phyloP scores from a whole-genome alignment of 192 early-diverging fungal genomes.

The Haplosporangium gracile region DNA sequence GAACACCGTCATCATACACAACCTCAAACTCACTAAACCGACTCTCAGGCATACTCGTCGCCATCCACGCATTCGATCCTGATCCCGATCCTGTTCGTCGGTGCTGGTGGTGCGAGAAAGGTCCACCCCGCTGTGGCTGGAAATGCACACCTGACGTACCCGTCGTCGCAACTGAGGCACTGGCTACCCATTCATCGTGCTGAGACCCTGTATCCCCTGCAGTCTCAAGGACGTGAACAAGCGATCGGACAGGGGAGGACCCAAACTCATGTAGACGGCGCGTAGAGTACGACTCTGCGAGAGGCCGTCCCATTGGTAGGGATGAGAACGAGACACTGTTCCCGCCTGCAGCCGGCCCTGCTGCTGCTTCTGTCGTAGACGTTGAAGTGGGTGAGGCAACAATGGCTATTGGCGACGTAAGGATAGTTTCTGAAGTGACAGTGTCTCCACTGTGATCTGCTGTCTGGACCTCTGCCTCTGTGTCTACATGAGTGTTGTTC shows the following conservation, averaged over 20 bases:
- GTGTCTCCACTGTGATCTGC: too few relatives aligned
- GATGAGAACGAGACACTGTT: constrained; percentile 30
- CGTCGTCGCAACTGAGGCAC: constrained; percentile 2
- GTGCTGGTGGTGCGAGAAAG: not conserved
- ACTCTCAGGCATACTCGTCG: constrained; percentile 42
- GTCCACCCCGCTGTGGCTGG: constrained; percentile 19
- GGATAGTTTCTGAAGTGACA: not conserved
- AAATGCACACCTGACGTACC: constrained; percentile 29
- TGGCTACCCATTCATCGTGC: not conserved
- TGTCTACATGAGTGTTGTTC: not conserved
- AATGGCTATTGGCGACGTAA: constrained; percentile 13
- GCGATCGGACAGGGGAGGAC: constrained; percentile 26
- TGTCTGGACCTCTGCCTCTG: not conserved
- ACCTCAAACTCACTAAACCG: constrained; percentile 55
- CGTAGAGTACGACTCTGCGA: constrained; percentile 19
- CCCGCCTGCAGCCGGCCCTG: not conserved
- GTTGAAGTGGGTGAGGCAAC: not conserved
- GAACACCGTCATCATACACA: constrained; percentile 53
- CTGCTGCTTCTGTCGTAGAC: not conserved
- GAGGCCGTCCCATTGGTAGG: not conserved
- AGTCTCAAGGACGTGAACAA: constrained; percentile 24
- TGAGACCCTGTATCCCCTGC: not conserved
- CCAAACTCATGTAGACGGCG: constrained; percentile 19
- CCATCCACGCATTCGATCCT: constrained; percentile 31
- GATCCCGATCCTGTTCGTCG: constrained; percentile 6